Conservation (phyloP, 2,329 filamentous ascomycete genomes). For the Nigrospora oryzae region DNA sequence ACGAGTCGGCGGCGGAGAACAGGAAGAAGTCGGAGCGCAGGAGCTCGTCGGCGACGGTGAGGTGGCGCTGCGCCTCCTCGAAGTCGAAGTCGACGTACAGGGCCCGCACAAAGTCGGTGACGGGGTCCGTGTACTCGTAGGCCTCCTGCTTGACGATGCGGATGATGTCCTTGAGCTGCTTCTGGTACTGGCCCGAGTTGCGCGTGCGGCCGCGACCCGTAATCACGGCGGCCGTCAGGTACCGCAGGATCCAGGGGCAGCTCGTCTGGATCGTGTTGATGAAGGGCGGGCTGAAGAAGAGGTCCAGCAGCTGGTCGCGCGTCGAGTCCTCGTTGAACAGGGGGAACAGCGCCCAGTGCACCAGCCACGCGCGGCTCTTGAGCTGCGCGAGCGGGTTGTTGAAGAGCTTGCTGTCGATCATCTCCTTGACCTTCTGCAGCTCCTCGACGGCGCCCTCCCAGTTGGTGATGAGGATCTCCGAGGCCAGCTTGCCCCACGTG, state of each 20-base stretch:
- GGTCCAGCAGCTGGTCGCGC: conserved; percentile 83
- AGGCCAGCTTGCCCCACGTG: conserved; percentile 96
- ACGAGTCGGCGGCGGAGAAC: conserved; percentile 71
- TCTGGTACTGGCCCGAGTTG: conserved; percentile 85
- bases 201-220: conserved; percentile 77
- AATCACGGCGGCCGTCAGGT: conserved; percentile 89
- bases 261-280: conserved; percentile 99
- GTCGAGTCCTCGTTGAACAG: conserved; percentile 96
- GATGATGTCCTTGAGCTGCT: conserved; percentile 95
- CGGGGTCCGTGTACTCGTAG: conserved; percentile 94
- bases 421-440: conserved; percentile 80
- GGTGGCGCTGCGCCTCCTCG: conserved; percentile 87
- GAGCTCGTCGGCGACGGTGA: conserved; percentile 82
- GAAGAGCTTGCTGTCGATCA: conserved; percentile 90
- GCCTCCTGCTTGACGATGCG: conserved; percentile 93
- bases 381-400: conserved; percentile 94
- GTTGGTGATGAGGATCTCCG: conserved; percentile 88
- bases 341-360: conserved; percentile 98
- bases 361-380: conserved; percentile 91
- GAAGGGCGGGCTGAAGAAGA: conserved; percentile 94
- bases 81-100: conserved; percentile 96
- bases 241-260: conserved; percentile 93
- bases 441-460: conserved; percentile 94
- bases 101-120: conserved; percentile 93
- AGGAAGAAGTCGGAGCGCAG: conserved; percentile 95